Base-by-base conservation (phyloP, 495 filamentous ascomycete species). In the Podospora tetraspora region DNA sequence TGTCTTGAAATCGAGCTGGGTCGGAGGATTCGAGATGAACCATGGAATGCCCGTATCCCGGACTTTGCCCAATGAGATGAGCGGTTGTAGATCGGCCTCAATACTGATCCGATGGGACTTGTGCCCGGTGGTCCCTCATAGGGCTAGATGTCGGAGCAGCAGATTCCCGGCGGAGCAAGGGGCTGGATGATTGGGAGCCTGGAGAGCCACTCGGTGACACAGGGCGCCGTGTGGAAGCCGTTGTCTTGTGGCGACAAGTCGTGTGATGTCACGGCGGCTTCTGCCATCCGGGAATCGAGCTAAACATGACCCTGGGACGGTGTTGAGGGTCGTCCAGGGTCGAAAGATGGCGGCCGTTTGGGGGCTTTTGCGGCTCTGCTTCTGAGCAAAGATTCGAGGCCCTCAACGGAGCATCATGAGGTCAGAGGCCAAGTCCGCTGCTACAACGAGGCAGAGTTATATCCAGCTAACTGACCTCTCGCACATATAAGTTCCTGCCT, bases 41-140 rank as follows among this genome's bases (percentile, higher is more conserved):
- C 12, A n/a, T 32, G 25, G 29, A n/a, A n/a, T 61, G 10, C 3
- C 59, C 61, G 61, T 32, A 62, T 62, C 16, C 27, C 61, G 61
- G 25, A 30, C 13, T 32, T 29, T 32, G 61, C 25, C 61, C 61
- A 62, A 32, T 62, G 27, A 62, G 61, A 62, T 11, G 61, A 32
- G 25, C 19, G 27, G 29, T 52, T 19, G 43, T 30, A 23, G 61
- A 62, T n/a, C 3, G 25, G 16, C 27, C 16, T 32, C 29, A 16
- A 62, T 23, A 32, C 27, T 62, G 29, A 34, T 32, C 61, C 19
- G 43, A 52, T 52, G 43, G 13, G 43, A 52, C 16, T 8, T 52
- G 43, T 5, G 43, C 43, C 43, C 43, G 16, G 43, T 9, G n/a
- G 43, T 52, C 43, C 43, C 43, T n/a, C 43, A 8, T 52, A 52